These are phyloP conservation scores for Trichoderma brevicompactum DNA, from an alignment of 2,329 filamentous ascomycete genomes.

Conservation along the genomic window DNA sequence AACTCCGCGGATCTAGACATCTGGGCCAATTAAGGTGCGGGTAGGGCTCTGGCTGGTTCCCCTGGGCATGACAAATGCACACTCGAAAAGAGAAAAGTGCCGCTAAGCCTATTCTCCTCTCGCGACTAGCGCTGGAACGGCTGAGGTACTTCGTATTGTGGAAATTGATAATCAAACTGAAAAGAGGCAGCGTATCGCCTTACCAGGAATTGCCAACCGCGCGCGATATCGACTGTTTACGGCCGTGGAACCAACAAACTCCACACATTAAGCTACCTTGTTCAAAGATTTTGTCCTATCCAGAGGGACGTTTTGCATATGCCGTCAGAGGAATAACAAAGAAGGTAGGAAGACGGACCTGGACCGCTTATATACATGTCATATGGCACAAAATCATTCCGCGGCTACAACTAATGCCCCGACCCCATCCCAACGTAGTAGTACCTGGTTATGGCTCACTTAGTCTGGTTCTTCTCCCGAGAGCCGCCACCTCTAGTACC, in stretches of 20 bases:
- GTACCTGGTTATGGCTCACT: no score
- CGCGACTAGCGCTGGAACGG: neutral
- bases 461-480: neutral
- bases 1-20: constrained; percentile 2
- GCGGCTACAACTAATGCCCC: no score
- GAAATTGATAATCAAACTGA: neutral
- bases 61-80: constrained; percentile 19
- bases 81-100: neutral
- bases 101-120: neutral
- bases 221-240: neutral
- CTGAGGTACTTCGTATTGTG: neutral
- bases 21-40: neutral
- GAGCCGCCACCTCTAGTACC: constrained; percentile 24
- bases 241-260: neutral
- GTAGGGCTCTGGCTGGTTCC: neutral
- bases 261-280: neutral
- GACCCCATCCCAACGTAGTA: no score
- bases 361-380: no score
- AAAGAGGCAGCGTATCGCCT: neutral
- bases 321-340: neutral
- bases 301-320: neutral
- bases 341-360: neutral
- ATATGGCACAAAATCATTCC: no score
- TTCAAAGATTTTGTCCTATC: neutral
- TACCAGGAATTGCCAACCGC: neutral